These are phyloP conservation scores for Lumnitzera racemosa DNA, from an alignment of 345 rosid species.

Conservation along the genomic window DNA sequence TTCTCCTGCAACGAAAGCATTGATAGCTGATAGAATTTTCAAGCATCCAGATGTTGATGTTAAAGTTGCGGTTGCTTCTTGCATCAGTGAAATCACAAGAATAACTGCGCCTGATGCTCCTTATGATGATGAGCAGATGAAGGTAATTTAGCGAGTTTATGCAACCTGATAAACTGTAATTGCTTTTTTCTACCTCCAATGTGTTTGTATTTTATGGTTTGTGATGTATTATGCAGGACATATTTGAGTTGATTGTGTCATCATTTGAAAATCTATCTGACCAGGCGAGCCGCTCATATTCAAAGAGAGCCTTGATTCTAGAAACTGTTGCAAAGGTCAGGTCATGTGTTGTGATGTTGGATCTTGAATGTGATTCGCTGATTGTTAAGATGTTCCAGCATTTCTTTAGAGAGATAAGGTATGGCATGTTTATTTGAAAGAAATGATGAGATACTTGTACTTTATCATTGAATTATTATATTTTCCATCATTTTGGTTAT, in stretches of 20 bases:
- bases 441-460: neutral
- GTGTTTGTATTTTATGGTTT: conserved; percentile 2
- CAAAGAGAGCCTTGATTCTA: conserved; percentile 71
- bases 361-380: conserved; percentile 88
- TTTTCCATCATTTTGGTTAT: too few relatives aligned
- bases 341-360: conserved; percentile 95
- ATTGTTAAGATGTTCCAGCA: conserved; percentile 85
- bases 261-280: conserved; percentile 72
- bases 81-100: conserved; percentile 96
- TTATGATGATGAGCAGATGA: conserved; percentile 84
- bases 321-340: conserved; percentile 97
- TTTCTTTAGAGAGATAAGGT: conserved; percentile 82
- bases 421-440: conserved; percentile 12
- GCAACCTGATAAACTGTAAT: too few relatives aligned
- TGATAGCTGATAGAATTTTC: conserved; percentile 56
- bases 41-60: conserved; percentile 72
- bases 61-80: conserved; percentile 83
- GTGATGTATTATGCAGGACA: conserved; percentile 46
- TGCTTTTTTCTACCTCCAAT: too few relatives aligned
- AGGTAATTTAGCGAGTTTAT: conserved; percentile 28
- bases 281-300: conserved; percentile 58
- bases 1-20: conserved; percentile 58
- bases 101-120: conserved; percentile 99
- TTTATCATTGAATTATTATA: too few relatives aligned
- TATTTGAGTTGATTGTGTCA: conserved; percentile 86